These are phyloP conservation scores for Astragalus membranaceus DNA, from an alignment of 306 rosid genomes.

Conservation along the genomic window DNA sequence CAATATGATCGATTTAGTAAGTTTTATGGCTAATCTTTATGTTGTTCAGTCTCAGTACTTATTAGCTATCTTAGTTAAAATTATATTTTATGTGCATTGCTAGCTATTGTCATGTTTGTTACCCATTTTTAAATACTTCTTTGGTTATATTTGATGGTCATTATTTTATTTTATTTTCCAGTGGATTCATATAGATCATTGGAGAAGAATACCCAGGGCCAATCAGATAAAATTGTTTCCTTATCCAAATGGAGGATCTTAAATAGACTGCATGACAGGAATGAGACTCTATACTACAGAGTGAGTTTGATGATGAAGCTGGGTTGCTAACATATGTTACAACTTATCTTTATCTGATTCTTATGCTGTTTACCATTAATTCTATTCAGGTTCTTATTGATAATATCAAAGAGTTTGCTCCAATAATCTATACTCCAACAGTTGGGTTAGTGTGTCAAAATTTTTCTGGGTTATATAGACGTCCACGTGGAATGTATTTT, in stretches of 20 bases:
- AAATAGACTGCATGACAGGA: slow-evolving; percentile 94
- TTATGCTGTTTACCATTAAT: slow-evolving; percentile 8
- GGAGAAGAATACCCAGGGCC: slow-evolving; percentile 83
- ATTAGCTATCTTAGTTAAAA: not conserved
- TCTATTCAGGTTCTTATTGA: slow-evolving; percentile 77
- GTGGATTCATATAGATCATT: slow-evolving; percentile 91
- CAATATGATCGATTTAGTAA: slow-evolving; percentile 95
- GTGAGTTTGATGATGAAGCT: slow-evolving; percentile 45
- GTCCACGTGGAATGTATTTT: slow-evolving; percentile 99
- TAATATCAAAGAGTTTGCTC: slow-evolving; percentile 87
- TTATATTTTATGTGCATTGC: not conserved
- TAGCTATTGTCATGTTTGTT: slow-evolving; percentile 10
- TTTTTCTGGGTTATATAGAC: slow-evolving; percentile 87
- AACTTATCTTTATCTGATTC: slow-evolving; percentile 10
- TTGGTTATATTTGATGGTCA: not conserved
- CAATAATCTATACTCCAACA: slow-evolving; percentile 93
- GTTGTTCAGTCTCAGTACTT: not conserved
- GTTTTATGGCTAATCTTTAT: slow-evolving; percentile 21
- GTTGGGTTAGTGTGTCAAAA: slow-evolving; percentile 98
- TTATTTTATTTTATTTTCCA: slow-evolving; percentile 14
- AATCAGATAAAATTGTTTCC: slow-evolving; percentile 56
- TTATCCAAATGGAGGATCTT: slow-evolving; percentile 96
- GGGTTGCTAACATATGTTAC: not conserved
- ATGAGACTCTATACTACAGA: slow-evolving; percentile 89
- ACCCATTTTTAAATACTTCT: not conserved